A percentile compares a stretch with the other conserved stretches of the same genome.
These are phyloP conservation scores for Lycium ferocissimum DNA, from an alignment of 257 asterid genomes.

Conservation along the genomic window DNA sequence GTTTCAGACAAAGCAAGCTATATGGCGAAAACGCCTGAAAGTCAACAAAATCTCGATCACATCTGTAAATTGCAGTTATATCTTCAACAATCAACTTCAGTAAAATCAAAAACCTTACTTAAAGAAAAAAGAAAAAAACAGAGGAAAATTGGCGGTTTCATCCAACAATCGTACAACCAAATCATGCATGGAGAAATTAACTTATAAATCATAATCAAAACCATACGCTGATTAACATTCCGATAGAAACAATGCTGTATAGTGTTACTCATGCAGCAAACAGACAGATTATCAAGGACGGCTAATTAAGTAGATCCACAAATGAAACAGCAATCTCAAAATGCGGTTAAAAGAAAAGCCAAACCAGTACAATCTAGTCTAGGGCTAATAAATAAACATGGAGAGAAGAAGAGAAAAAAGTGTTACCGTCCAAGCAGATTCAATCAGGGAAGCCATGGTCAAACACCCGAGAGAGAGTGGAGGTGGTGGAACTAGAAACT, in stretches of 20 bases:
- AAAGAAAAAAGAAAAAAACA: not conserved
- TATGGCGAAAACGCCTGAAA: not conserved
- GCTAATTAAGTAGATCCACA: constrained; percentile 18
- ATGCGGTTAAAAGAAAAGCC: not conserved
- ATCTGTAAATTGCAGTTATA: not conserved
- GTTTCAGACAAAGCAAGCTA: too few species aligned
- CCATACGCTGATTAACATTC: not conserved
- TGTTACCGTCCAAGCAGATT: constrained; percentile 62
- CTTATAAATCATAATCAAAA: not conserved
- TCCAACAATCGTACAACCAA: not conserved
- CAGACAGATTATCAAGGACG: not conserved
- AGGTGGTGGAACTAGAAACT: not conserved
- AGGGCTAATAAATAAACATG: not conserved
- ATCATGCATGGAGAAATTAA: constrained; percentile 8
- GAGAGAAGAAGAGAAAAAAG: not conserved
- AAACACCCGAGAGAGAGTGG: not conserved
- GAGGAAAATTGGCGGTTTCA: not conserved
- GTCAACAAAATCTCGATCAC: not conserved
- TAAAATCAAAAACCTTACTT: not conserved
- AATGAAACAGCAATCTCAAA: not conserved
- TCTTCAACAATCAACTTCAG: not conserved
- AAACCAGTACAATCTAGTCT: not conserved
- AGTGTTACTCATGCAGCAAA: not conserved
- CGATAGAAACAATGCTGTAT: not conserved
- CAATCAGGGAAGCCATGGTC: constrained; percentile 47